Evolutionary conservation across 805 yeast genomes (phyloP).

Genomic region (Wickerhamiella galacta): DNA sequence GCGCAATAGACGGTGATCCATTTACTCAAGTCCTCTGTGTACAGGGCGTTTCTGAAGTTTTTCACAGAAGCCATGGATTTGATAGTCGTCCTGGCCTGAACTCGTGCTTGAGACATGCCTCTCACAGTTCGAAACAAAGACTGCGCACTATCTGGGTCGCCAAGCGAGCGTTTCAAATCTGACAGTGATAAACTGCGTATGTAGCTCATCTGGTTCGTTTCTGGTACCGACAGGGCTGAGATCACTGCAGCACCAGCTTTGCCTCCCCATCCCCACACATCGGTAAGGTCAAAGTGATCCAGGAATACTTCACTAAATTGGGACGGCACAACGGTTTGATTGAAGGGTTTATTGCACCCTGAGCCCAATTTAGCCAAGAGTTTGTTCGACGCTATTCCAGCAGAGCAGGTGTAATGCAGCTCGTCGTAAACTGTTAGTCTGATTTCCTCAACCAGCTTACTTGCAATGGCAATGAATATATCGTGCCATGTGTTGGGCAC

Average conservation of each 20-base stretch:
- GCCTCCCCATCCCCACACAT: conserved; percentile 87
- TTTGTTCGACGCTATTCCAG: conserved; percentile 68
- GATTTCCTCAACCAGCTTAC: conserved; percentile 37
- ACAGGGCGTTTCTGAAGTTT: conserved; percentile 47
- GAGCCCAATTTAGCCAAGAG: conserved; percentile 76
- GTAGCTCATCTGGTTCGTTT: conserved; percentile 30
- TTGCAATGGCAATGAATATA: conserved; percentile 47
- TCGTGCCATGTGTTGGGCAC: conserved; percentile 72
- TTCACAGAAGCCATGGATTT: conserved; percentile 85
- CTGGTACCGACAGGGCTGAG: conserved; percentile 35
- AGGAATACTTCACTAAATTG: conserved; percentile 36
- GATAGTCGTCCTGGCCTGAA: conserved; percentile 41
- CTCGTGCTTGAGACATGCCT: conserved; percentile 41
- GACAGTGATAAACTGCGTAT: conserved; percentile 32
- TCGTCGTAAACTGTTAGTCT: conserved; percentile 35
- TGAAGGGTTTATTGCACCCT: conserved; percentile 68
- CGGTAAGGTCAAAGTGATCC: conserved; percentile 43
- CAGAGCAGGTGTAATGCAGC: conserved; percentile 74
- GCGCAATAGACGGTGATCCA: conserved; percentile 80
- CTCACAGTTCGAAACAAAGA: conserved; percentile 45
- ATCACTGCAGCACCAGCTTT: conserved; percentile 51
- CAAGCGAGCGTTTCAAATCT: conserved; percentile 26
- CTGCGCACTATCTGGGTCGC: conserved; percentile 32
- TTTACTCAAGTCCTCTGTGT: conserved; percentile 39
- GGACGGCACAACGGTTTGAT: conserved; percentile 58